phyloP scores from a whole-genome alignment of 371 early-diverging fungal species.

The Mortierella sp. region DNA sequence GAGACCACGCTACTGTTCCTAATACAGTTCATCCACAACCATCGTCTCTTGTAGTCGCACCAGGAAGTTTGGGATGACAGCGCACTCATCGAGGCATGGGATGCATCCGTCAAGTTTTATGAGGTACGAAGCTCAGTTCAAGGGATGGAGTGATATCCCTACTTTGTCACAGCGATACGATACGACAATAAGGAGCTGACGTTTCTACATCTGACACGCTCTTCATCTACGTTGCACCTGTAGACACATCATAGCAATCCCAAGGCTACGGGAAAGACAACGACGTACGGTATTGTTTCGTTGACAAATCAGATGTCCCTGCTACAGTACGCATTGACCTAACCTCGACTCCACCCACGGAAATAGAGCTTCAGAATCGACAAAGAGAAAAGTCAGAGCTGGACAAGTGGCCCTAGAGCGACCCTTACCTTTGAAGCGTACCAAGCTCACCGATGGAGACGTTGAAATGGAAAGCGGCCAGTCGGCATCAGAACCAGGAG shows the following conservation, averaged over 20 bases:
- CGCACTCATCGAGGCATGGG: conserved; percentile 70
- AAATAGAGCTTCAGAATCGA: conserved; percentile 1
- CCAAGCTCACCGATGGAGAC: conserved; percentile 8
- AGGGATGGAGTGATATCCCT: not conserved
- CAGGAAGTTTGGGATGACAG: conserved; percentile 71
- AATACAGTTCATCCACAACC: too few species aligned
- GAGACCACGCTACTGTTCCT: too few species aligned
- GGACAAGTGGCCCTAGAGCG: not conserved
- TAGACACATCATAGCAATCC: conserved; percentile 44
- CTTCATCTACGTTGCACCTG: too few species aligned
- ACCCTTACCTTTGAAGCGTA: conserved; percentile 10
- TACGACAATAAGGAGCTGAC: not conserved
- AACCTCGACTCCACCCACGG: not conserved
- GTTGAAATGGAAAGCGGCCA: too few species aligned
- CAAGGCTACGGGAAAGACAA: not conserved
- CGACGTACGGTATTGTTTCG: conserved; percentile 8
- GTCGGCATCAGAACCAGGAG: not conserved
- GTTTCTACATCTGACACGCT: not conserved
- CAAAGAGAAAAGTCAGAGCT: conserved; percentile 3
- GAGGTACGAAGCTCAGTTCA: conserved; percentile 36
- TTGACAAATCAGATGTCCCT: not conserved
- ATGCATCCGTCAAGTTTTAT: conserved; percentile 64
- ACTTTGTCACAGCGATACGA: not conserved
- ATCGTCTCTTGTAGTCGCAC: conserved; percentile 30
- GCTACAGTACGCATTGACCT: conserved; percentile 6